phyloP scores from a whole-genome alignment of 768 basidiomycete species.

The Pisolithus microcarpus region DNA sequence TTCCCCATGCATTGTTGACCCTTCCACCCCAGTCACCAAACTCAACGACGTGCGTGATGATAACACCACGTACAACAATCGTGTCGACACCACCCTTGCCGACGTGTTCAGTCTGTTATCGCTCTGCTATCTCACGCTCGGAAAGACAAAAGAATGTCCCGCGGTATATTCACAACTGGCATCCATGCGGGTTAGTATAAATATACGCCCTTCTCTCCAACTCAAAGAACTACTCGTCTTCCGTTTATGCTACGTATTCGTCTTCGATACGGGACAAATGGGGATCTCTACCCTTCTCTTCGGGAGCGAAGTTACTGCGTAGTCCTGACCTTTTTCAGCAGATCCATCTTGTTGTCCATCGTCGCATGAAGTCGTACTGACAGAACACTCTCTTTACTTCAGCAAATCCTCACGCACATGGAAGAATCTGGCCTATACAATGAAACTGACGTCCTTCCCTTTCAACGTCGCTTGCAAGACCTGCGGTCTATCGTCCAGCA shows the following conservation, averaged over 20 bases:
- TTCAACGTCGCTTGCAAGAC: conserved; percentile 72
- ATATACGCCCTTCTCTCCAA: neutral
- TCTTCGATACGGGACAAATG: neutral
- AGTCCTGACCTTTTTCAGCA: conserved; percentile 21
- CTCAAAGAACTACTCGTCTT: conserved; percentile 1
- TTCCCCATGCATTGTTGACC: neutral
- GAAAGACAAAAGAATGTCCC: conserved; percentile 89
- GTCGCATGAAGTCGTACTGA: conserved; percentile 22
- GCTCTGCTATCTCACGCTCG: conserved; percentile 96
- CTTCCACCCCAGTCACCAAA: conserved; percentile 57
- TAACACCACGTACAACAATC: conserved; percentile 68
- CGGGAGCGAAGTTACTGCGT: conserved; percentile 12
- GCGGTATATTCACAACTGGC: conserved; percentile 96
- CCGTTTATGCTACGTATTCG: neutral
- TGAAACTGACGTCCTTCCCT: conserved; percentile 83
- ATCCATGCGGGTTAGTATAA: conserved; percentile 80
- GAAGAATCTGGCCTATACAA: conserved; percentile 95
- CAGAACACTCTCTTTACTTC: conserved; percentile 16
- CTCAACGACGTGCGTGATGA: conserved; percentile 88
- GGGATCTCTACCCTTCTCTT: conserved; percentile 3
- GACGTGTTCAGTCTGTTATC: conserved; percentile 95
- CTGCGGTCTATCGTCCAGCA: conserved; percentile 81
- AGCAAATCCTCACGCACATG: conserved; percentile 95
- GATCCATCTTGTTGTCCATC: conserved; percentile 16
- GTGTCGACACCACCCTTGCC: conserved; percentile 89